A percentile compares a stretch with the other conserved stretches of the same genome.
phyloP scores from a whole-genome alignment of 306 rosid genomes.

The Castanea mollissima region DNA sequence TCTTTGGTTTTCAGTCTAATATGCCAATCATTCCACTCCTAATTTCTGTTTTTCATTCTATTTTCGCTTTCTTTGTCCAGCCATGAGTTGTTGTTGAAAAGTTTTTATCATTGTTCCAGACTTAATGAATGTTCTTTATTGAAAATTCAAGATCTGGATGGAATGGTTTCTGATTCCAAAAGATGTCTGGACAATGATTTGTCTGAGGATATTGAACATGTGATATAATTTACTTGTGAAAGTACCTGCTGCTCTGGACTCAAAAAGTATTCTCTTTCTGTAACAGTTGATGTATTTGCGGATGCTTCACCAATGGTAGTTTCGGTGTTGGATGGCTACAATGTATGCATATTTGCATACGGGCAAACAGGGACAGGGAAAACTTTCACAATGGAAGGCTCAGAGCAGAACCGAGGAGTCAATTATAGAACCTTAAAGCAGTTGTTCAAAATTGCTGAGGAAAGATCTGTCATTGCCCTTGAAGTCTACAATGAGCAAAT shows the following conservation, averaged over 20 bases:
- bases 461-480: conserved; percentile 79
- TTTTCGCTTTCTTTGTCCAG: background rate
- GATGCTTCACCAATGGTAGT: conserved; percentile 48
- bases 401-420: conserved; percentile 75
- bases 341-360: conserved; percentile 64
- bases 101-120: background rate
- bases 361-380: conserved; percentile 77
- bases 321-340: conserved; percentile 65
- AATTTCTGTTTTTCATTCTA: background rate
- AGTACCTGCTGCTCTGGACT: too few relatives aligned
- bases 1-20: background rate
- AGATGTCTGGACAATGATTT: background rate
- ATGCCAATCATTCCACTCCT: background rate
- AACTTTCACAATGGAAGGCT: conserved; percentile 83
- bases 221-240: background rate
- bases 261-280: background rate
- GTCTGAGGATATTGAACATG: background rate
- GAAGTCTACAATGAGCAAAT: conserved; percentile 94
- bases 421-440: conserved; percentile 78
- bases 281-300: conserved; percentile 48
- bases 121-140: background rate
- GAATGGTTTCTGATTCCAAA: background rate
- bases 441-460: conserved; percentile 59
- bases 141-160: background rate
- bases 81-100: background rate